A percentile compares a stretch with the other conserved stretches of the same genome.
phyloP scores from a whole-genome alignment of 2,329 filamentous ascomycete genomes.

The Biscogniauxia sp. region DNA sequence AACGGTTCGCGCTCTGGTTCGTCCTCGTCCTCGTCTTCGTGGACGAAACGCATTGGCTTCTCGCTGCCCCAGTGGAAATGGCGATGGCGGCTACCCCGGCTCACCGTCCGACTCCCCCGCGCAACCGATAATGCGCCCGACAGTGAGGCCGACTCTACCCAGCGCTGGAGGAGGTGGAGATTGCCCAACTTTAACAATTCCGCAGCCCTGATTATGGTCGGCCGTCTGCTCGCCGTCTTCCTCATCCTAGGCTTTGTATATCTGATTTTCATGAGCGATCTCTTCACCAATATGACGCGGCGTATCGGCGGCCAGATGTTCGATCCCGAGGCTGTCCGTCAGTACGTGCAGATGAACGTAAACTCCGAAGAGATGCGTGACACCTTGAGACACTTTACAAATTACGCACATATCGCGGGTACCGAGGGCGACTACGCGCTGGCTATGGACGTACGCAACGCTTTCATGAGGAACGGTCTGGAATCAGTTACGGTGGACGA shows the following conservation, averaged over 20 bases:
- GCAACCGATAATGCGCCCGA: slow-evolving; percentile 26
- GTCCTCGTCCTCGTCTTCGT: slow-evolving; percentile 38
- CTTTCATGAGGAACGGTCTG: slow-evolving; percentile 70
- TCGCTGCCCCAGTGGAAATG: slow-evolving; percentile 55
- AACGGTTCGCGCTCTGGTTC: slow-evolving; percentile 32
- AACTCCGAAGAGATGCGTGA: slow-evolving; percentile 68
- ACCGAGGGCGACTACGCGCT: slow-evolving; percentile 88
- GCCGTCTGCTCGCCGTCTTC: slow-evolving; percentile 71
- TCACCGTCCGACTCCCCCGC: slow-evolving; percentile 49
- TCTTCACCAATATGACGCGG: slow-evolving; percentile 67
- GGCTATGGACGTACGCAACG: slow-evolving; percentile 77
- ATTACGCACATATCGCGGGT: slow-evolving; percentile 88
- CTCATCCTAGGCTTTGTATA: slow-evolving; percentile 78
- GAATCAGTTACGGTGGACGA: slow-evolving; percentile 75
- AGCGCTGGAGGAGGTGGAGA: slow-evolving; percentile 26
- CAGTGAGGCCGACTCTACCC: slow-evolving; percentile 16
- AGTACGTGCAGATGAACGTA: slow-evolving; percentile 70
- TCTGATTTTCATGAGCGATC: slow-evolving; percentile 78
- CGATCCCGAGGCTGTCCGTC: slow-evolving; percentile 77
- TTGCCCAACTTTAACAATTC: slow-evolving; percentile 42
- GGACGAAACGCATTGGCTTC: slow-evolving; percentile 56
- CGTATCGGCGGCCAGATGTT: slow-evolving; percentile 70
- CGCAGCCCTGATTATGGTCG: slow-evolving; percentile 59
- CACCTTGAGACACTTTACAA: slow-evolving; percentile 73
- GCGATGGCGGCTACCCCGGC: slow-evolving; percentile 49